Evolutionary conservation across 108 stramenopile genomes (phyloP).

Genomic region (Craspedostauros australis): DNA sequence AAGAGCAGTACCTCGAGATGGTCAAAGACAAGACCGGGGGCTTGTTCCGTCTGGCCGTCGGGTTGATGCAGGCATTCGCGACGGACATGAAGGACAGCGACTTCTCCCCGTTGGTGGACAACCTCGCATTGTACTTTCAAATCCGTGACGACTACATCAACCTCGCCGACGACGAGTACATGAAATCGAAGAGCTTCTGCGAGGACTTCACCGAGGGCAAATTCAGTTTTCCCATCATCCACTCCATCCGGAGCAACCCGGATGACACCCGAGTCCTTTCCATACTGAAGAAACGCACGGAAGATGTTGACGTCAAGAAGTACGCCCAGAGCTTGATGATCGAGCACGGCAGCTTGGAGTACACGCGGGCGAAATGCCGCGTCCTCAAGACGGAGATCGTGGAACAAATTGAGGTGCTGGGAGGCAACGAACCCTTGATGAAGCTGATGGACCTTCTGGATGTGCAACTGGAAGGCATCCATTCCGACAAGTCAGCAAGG

Average conservation of each 20-base stretch:
- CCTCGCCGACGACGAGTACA: conserved; percentile 87
- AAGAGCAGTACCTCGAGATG: conserved; percentile 82
- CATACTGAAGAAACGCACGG: conserved; percentile 90
- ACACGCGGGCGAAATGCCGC: conserved; percentile 65
- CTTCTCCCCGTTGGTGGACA: conserved; percentile 76
- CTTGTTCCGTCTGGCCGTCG: conserved; percentile 92
- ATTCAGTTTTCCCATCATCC: conserved; percentile 90
- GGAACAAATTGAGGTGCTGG: conserved; percentile 52
- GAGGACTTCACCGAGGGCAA: conserved; percentile 98
- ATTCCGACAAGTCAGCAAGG: background rate
- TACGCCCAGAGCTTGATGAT: conserved; percentile 74
- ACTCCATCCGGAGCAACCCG: conserved; percentile 36
- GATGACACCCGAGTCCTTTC: conserved; percentile 62
- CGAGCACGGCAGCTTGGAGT: conserved; percentile 66
- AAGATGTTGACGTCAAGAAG: conserved; percentile 85
- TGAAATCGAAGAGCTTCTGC: conserved; percentile 92
- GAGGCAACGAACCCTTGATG: conserved; percentile 67
- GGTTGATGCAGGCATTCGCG: conserved; percentile 87
- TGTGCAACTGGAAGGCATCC: conserved; percentile 54
- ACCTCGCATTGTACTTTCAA: conserved; percentile 93
- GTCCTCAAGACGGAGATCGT: conserved; percentile 49
- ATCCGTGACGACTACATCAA: conserved; percentile 95
- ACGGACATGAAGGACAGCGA: conserved; percentile 42
- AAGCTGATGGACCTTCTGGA: conserved; percentile 61
- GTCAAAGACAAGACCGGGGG: conserved; percentile 94